Evolutionary conservation across 1,284 basidiomycete species (phyloP), one percentile per base, ranked within the genome.

Genomic region (Gastroboletus turbinatus): DNA sequence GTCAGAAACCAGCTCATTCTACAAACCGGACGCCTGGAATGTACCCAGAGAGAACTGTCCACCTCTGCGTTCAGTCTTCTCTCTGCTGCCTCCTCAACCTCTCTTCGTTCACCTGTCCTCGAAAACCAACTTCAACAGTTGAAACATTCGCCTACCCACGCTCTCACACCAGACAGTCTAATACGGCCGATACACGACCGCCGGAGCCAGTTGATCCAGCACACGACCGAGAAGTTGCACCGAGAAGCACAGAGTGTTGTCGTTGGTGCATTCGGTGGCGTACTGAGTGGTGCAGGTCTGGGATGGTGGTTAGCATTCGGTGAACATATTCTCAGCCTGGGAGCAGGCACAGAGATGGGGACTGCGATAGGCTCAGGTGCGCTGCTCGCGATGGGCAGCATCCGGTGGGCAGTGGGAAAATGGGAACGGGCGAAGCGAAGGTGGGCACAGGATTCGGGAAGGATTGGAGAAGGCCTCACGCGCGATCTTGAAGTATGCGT

Each of bases 401-500:
- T 92, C 36, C 76, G 88, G 27, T 87, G 88, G 81, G 85, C 84
- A 8, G 79, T 90, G 19, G 81, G 82, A 4, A 75, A 76, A 56
- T 94, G 92, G 90, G 85, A 87, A 51, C 80, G 76, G 60, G 85
- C 85, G 3, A 88, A 92, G 70, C 76, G 67, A 52, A 75, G 72
- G 48, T 95, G 92, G 86, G 84, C 84, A 83, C 78, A 78, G 51
- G 89, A 93, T 69, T 92, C 86, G 79, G 67, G 70, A 32, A 76
- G 93, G 43, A 80, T 93, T 4, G 82, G 82, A 5, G 78, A 83
- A 50, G 89, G 92, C 10, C 73, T 92, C 49, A 81, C 83, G 59
- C 79, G 88, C 47, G 92, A 95, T 74, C 70, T 94, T 17, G 76
- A 81, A 75, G 90, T 88, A 64, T 47, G 79, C 8, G 30, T 42